Evolutionary conservation across 2,329 filamentous ascomycete species (phyloP).

Genomic region (Colletotrichum noveboracense): DNA sequence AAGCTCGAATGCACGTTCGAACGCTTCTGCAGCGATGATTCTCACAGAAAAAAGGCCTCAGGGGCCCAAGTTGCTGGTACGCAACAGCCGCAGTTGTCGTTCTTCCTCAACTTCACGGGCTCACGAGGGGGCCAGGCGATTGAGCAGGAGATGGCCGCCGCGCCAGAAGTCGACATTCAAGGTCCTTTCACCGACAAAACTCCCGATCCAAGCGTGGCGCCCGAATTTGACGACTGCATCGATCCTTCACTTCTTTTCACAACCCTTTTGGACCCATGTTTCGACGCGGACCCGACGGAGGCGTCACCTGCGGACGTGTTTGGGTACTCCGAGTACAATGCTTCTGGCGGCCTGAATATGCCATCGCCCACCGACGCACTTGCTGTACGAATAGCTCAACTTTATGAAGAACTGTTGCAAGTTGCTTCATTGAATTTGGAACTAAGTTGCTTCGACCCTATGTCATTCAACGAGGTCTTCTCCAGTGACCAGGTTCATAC

Average conservation of each 20-base stretch:
- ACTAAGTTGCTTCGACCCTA: accelerated
- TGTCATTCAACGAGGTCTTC: neutral
- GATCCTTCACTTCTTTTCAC: neutral
- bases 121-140: neutral
- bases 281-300: neutral
- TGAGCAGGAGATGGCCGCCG: neutral
- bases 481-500: neutral
- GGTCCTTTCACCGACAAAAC: neutral
- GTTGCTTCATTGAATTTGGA: neutral
- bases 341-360: neutral
- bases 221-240: neutral
- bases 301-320: neutral
- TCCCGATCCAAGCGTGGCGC: accelerated
- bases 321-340: neutral
- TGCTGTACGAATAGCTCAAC: neutral
- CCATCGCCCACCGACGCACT: neutral
- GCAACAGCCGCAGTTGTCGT: neutral
- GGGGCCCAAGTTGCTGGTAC: accelerated
- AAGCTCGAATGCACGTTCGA: accelerated
- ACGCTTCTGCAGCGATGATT: neutral
- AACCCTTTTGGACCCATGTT: neutral
- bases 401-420: neutral
- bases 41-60: accelerated
- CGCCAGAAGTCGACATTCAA: neutral
- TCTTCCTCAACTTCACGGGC: neutral